Percentiles rank a stretch among this genome's conserved stretches.
phyloP scores from a whole-genome alignment of 768 basidiomycete genomes.

The Lenzites betulinus region DNA sequence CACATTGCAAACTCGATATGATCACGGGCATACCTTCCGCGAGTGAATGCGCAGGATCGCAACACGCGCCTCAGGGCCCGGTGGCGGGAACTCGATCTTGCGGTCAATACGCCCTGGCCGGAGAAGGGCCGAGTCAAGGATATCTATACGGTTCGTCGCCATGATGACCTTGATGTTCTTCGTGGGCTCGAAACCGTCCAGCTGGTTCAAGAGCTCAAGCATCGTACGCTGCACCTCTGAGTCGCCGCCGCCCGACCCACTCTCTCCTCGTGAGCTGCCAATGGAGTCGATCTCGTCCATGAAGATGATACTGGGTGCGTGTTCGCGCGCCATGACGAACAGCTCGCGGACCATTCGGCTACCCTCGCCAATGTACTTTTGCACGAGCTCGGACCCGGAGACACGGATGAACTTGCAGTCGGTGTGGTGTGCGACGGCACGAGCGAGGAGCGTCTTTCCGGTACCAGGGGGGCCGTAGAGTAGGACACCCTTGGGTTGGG shows the following conservation, averaged over 20 bases:
- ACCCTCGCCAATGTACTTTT: conserved; percentile 98
- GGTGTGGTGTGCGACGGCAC: conserved; percentile 96
- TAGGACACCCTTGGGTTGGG: conserved; percentile 94
- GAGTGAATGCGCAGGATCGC: conserved; percentile 98
- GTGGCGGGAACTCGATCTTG: conserved; percentile 99
- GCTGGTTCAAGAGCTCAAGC: conserved; percentile 65
- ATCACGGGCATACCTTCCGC: conserved; percentile 63
- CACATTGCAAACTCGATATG: neutral
- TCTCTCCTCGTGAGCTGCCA: conserved; percentile 87
- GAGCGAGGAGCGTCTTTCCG: conserved; percentile 92
- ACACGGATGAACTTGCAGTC: conserved; percentile 98
- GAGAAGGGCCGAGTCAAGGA: conserved; percentile 89
- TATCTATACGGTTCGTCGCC: conserved; percentile 99
- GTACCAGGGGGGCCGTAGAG: conserved; percentile 97
- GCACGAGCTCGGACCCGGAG: conserved; percentile 90
- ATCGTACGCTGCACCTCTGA: conserved; percentile 70
- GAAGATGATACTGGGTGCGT: conserved; percentile 98
- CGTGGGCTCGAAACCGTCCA: conserved; percentile 69
- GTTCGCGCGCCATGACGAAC: conserved; percentile 98
- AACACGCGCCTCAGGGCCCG: conserved; percentile 94
- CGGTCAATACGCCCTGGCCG: conserved; percentile 95
- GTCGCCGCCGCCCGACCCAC: conserved; percentile 63
- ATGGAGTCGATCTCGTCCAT: conserved; percentile 99
- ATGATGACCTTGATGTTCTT: conserved; percentile 91
- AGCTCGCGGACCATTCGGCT: conserved; percentile 95